A percentile compares a stretch with the other conserved stretches of the same genome.
Evolutionary conservation across 78 protist genomes (phyloP).

Genomic region (Dictyostelium brefeldianum): DNA sequence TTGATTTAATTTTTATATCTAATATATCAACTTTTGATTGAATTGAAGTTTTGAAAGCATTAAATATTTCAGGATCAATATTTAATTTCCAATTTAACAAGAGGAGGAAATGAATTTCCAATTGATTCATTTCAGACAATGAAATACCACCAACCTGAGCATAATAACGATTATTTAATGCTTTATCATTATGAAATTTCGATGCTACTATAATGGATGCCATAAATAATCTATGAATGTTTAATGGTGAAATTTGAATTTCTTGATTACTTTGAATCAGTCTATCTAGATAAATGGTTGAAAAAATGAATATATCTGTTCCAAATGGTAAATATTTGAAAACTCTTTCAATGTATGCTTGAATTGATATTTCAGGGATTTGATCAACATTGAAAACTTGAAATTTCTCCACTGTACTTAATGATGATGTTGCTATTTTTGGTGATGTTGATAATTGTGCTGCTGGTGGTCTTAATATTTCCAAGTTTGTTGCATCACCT

Average conservation of each 20-base stretch:
- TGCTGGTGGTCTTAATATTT: neutral
- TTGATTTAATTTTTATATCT: neutral
- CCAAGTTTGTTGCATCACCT: neutral
- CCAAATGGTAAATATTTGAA: slow-evolving; percentile 53
- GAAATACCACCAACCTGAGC: slow-evolving; percentile 70
- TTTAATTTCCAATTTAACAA: slow-evolving; percentile 34
- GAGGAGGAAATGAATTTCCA: slow-evolving; percentile 31
- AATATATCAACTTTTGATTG: slow-evolving; percentile 14
- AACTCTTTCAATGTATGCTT: slow-evolving; percentile 35
- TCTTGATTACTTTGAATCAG: slow-evolving; percentile 8
- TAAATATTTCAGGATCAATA: neutral
- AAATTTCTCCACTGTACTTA: neutral
- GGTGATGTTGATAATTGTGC: neutral
- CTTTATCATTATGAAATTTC: slow-evolving; percentile 58
- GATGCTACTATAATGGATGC: slow-evolving; percentile 33
- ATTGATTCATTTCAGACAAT: slow-evolving; percentile 22
- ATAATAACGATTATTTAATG: slow-evolving; percentile 37
- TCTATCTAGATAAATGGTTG: slow-evolving; percentile 65
- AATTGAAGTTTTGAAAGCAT: neutral
- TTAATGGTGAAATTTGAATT: slow-evolving; percentile 1
- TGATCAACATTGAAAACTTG: slow-evolving; percentile 17
- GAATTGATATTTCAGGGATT: slow-evolving; percentile 24
- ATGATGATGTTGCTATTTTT: neutral
- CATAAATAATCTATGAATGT: slow-evolving; percentile 54
- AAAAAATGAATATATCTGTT: slow-evolving; percentile 42